A percentile compares a stretch with the other conserved stretches of the same genome.
Conservation (phyloP, 495 filamentous ascomycete genomes). For the Podospora sp. region DNA sequence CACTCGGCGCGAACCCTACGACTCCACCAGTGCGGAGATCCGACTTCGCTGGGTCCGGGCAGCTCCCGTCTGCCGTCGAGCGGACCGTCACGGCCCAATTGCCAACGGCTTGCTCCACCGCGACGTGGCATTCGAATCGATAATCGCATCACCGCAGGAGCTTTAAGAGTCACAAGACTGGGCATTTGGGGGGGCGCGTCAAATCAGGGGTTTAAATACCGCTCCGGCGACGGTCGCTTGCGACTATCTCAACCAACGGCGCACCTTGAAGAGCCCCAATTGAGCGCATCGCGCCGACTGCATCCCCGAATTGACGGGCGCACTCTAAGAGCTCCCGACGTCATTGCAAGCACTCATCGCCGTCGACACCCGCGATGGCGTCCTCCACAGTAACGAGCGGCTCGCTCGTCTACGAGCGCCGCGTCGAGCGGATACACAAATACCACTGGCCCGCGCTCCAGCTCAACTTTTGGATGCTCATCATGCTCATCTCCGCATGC, state of each 20-base stretch:
- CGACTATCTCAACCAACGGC: not conserved
- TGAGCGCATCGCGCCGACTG: not conserved
- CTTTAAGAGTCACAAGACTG: not conserved
- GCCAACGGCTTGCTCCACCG: conserved; percentile 15
- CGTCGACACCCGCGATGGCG: conserved; percentile 39
- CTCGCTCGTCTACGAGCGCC: conserved; percentile 47
- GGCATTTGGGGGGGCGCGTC: not conserved
- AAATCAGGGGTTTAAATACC: not conserved
- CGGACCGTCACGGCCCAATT: conserved; percentile 4
- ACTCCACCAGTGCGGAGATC: conserved; percentile 13
- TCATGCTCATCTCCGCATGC: conserved; percentile 77
- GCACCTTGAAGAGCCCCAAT: not conserved
- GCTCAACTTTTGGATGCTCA: conserved; percentile 88
- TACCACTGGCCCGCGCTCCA: conserved; percentile 96
- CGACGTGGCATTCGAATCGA: conserved; percentile 25
- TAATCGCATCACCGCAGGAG: conserved; percentile 7
- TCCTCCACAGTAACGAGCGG: conserved; percentile 46
- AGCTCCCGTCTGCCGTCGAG: not conserved
- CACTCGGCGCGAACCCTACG: conserved; percentile 2
- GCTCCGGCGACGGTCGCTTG: not conserved
- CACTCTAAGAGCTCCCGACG: not conserved
- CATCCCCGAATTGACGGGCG: not conserved
- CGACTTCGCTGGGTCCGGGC: not conserved
- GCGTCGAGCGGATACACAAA: conserved; percentile 56
- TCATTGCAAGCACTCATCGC: not conserved